Evolutionary conservation across 768 basidiomycete genomes (phyloP), one percentile per base, ranked within the genome.

Genomic region (Ramaria sp.): DNA sequence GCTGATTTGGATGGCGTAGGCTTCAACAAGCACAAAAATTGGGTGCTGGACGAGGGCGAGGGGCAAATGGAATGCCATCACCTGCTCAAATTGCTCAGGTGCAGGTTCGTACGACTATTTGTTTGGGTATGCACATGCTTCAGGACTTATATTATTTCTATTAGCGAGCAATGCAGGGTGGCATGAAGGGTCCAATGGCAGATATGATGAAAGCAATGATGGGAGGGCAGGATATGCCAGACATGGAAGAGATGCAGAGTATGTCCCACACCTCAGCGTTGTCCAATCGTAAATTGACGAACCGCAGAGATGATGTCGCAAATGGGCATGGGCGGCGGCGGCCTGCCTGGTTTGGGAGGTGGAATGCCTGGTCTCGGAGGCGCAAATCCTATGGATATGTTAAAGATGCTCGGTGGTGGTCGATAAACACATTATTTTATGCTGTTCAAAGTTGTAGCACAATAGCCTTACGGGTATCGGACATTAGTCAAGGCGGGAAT

Each of bases 161-260:
- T 59, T 54, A 96, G 87, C 86, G 91, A 58, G 78, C 93, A 39
- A 85, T 97, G 81, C 95, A 95, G 1, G 91, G 95, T 5, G 95
- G 93, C 31, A 88, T 95, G 86, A 64, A 65, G 11, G 90, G 91
- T 20, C 91, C 91, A 46, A 87, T 96, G 83, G 89, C 93, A 68
- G 92, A 95, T 64, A 95, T 95, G 91, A 92, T 95, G 92, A 89
- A 88, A 67, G 85, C 88, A 27, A 93, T 97, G 90, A 93, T 96
- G 88, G 91, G 92, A 64, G 89, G 91, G 10, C 84, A 89, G 63
- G 93, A 93, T 64, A 83, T 91, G 66, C 74, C 85, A 53, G 91
- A 93, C 65, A 88, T 95, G 87, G 88, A 90, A 59, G 91, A 95
- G 69, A 91, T 94, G 89, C 89, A 92, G 72, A 80, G 91, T 86